Conservation (phyloP, 352 stramenopile genomes). For the Globisporangium canariense region DNA sequence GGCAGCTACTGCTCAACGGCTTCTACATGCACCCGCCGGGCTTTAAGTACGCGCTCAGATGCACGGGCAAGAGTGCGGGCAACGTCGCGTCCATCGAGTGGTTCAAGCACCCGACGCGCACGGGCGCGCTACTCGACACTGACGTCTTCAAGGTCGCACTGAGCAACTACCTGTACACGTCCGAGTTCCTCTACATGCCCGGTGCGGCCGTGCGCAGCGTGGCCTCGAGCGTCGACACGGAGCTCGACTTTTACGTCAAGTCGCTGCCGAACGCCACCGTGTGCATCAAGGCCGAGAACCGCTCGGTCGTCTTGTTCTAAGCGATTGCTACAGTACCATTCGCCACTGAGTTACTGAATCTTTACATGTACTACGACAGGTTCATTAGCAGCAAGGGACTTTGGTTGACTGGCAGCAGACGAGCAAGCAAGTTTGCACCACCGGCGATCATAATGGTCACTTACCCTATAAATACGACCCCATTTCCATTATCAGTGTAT, state of each 20-base stretch:
- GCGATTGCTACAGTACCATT: not conserved
- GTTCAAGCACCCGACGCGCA: slow-evolving; percentile 17
- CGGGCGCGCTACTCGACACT: slow-evolving; percentile 14
- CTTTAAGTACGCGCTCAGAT: slow-evolving; percentile 21
- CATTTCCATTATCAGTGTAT: not conserved
- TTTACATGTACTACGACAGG: no score
- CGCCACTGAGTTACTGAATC: no score
- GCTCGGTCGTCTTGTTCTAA: slow-evolving; percentile 10
- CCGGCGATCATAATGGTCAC: no score
- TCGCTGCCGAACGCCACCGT: slow-evolving; percentile 14
- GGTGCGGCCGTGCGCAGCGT: slow-evolving; percentile 5
- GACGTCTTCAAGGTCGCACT: slow-evolving; percentile 15
- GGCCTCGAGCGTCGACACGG: slow-evolving; percentile 12
- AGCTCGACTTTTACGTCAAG: slow-evolving; percentile 17
- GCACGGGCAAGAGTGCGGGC: slow-evolving; percentile 9
- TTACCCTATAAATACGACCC: not conserved
- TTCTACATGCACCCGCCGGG: slow-evolving; percentile 20
- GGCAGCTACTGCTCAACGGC: slow-evolving; percentile 18
- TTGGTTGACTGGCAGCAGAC: no score
- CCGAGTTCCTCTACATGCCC: slow-evolving; percentile 5
- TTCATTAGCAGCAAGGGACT: no score
- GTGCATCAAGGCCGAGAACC: slow-evolving; percentile 16
- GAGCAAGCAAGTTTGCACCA: no score
- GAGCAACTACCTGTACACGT: slow-evolving; percentile 16
- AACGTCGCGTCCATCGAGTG: slow-evolving; percentile 16